Base-by-base conservation (phyloP, 75 land plant genomes). In the Gnetum montanum region DNA sequence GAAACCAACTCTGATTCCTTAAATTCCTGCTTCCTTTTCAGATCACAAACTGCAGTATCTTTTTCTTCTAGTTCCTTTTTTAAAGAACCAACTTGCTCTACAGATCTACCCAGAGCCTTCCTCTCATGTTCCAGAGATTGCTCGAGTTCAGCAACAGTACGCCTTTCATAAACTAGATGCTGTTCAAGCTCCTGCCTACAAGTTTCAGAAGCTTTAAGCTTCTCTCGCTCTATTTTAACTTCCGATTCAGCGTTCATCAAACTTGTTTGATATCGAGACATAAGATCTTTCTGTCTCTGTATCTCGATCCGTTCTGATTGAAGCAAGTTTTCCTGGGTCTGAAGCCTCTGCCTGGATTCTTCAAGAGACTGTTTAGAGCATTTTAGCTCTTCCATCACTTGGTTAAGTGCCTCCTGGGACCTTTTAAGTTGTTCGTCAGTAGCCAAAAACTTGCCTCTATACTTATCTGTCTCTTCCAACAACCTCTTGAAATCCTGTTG, bases 1-100 rank as follows among this genome's bases (percentile, higher is more conserved):
- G 80, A 79, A 38, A 81, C 78, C 37, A 87, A 43, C 26, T 84
- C 94, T 3, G 85, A 62, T 58, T 83, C 97, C 65, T 84, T 86
- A n/a, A 68, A 59, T 60, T 73, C 77, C 47, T 87, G 66, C 43
- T 70, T 45, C 35, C 62, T 65, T 54, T 75, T 61, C 10, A 54
- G 34, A 46, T 87, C 66, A 34, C 38, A 51, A 37, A 73, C 73
- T 25, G 66, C 66, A 12, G 56, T 27, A 31, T 60, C 67, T 48
- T 75, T 87, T 43, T 73, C 60, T 34, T 78, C 76, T 6, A 91
- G 48, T 48, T 83, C 83, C 38, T 65, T 46, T 46, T 64, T 80
- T 4, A 88, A 68, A 11, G 55, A 57, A 22, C 66, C 58, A 12
- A 66, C 56, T 43, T 78, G 82, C 11, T 60, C 40, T 5, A 58